phyloP scores from a whole-genome alignment of 75 land plant genomes.

The Adiantum capillusveneris region DNA sequence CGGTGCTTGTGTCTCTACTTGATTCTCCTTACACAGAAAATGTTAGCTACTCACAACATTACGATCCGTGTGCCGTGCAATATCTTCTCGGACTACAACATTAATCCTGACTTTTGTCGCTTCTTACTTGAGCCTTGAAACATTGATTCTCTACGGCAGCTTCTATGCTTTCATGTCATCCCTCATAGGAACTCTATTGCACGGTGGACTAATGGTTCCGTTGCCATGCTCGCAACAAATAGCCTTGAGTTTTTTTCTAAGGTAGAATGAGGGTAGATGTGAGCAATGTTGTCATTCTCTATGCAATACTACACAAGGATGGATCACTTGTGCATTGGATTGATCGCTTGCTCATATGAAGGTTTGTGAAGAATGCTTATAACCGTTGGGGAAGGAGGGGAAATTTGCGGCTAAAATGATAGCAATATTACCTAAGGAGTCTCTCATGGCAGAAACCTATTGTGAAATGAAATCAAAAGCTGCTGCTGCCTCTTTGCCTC shows the following conservation, averaged over 20 bases:
- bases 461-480: constrained; percentile 11
- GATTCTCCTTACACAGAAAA: constrained; percentile 80
- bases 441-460: constrained; percentile 49
- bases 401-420: not conserved
- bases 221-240: constrained; percentile 13
- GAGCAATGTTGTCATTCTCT: constrained; percentile 39
- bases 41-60: constrained; percentile 45
- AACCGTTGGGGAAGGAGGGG: constrained; percentile 44
- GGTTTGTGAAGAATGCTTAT: constrained; percentile 56
- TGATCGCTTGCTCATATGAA: constrained; percentile 62
- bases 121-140: constrained; percentile 78
- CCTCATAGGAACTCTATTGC: constrained; percentile 34
- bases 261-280: constrained; percentile 24
- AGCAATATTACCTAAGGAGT: constrained; percentile 42
- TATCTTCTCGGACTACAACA: constrained; percentile 52
- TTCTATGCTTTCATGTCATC: constrained; percentile 52
- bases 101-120: constrained; percentile 70
- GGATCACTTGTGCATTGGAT: constrained; percentile 90
- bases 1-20: constrained; percentile 71
- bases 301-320: constrained; percentile 55
- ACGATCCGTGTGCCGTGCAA: constrained; percentile 83
- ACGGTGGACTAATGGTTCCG: constrained; percentile 22
- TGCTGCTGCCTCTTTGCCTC: no score
- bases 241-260: constrained; percentile 8
- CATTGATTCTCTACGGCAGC: constrained; percentile 35